Conservation (phyloP, 345 rosid species). For the Abelmoschus esculentus region DNA sequence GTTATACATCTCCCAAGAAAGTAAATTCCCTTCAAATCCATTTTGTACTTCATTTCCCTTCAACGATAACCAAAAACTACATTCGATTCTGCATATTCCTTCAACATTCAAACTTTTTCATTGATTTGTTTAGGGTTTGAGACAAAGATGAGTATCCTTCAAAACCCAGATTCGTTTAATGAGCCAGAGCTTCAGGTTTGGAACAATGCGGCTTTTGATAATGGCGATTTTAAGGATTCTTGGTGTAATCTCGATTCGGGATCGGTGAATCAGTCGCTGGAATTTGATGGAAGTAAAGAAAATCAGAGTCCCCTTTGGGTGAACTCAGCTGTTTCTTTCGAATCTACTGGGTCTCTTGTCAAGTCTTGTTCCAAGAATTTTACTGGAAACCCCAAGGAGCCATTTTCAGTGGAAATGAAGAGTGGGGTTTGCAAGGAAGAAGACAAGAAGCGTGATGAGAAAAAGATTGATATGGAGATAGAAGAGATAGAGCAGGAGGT, state of each 20-base stretch:
- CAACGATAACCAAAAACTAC: background rate
- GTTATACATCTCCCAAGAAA: slow-evolving; percentile 35
- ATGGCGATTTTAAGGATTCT: slow-evolving; percentile 45
- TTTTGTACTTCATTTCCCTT: background rate
- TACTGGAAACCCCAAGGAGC: slow-evolving; percentile 19
- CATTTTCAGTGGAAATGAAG: slow-evolving; percentile 16
- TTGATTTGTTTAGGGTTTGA: background rate
- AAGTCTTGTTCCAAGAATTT: slow-evolving; percentile 28
- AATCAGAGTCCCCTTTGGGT: slow-evolving; percentile 31
- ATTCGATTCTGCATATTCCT: background rate
- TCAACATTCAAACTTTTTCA: background rate
- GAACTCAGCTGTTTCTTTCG: slow-evolving; percentile 25
- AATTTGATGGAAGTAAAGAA: slow-evolving; percentile 56
- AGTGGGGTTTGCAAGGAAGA: slow-evolving; percentile 11
- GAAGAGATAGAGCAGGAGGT: slow-evolving; percentile 78
- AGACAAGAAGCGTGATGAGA: slow-evolving; percentile 28
- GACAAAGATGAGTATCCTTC: slow-evolving; percentile 46
- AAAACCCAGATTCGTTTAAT: slow-evolving; percentile 35
- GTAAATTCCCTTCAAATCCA: slow-evolving; percentile 15
- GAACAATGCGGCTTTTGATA: slow-evolving; percentile 90
- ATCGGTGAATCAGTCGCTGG: slow-evolving; percentile 38
- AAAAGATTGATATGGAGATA: slow-evolving; percentile 69
- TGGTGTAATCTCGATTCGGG: slow-evolving; percentile 37
- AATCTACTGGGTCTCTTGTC: slow-evolving; percentile 12
- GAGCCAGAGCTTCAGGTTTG: slow-evolving; percentile 69